Percentiles rank a stretch among this genome's conserved stretches.
phyloP scores from a whole-genome alignment of 2,329 filamentous ascomycete genomes.

The Sporothrix curviconia region DNA sequence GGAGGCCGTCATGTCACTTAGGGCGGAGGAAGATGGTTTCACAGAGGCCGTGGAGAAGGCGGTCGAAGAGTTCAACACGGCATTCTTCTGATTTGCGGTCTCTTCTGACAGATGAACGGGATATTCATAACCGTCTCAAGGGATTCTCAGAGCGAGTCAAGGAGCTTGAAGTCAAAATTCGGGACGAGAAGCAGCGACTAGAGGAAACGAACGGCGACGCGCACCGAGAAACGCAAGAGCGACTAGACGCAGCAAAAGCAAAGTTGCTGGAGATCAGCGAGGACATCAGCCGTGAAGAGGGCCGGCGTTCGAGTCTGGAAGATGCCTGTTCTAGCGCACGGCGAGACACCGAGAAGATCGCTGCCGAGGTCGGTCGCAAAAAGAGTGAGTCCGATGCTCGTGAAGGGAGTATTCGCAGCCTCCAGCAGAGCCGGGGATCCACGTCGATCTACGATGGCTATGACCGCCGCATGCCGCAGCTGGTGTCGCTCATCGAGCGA shows the following conservation, averaged over 20 bases:
- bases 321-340: slow-evolving; percentile 28
- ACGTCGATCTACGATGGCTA: slow-evolving; percentile 49
- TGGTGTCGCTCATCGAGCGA: slow-evolving; percentile 63
- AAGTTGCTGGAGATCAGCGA: slow-evolving; percentile 37
- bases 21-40: slow-evolving; percentile 41
- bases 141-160: slow-evolving; percentile 42
- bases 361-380: slow-evolving; percentile 37
- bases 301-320: slow-evolving; percentile 28
- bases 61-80: slow-evolving; percentile 43
- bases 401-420: slow-evolving; percentile 41
- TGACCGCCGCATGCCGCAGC: slow-evolving; percentile 51
- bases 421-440: slow-evolving; percentile 53
- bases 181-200: slow-evolving; percentile 54
- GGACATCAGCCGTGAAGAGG: slow-evolving; percentile 27
- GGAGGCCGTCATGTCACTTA: slow-evolving; percentile 34
- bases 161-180: slow-evolving; percentile 41
- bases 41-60: slow-evolving; percentile 41
- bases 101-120: slow-evolving; percentile 57
- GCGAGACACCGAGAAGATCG: slow-evolving; percentile 26
- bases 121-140: slow-evolving; percentile 54
- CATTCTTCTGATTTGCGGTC: slow-evolving; percentile 21
- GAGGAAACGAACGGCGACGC: slow-evolving; percentile 59
- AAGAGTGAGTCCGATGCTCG: slow-evolving; percentile 47
- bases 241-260: slow-evolving; percentile 51
- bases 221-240: slow-evolving; percentile 51